Base-by-base conservation (phyloP, 2,329 filamentous ascomycete genomes). In the Paecilomyces fulvus region DNA sequence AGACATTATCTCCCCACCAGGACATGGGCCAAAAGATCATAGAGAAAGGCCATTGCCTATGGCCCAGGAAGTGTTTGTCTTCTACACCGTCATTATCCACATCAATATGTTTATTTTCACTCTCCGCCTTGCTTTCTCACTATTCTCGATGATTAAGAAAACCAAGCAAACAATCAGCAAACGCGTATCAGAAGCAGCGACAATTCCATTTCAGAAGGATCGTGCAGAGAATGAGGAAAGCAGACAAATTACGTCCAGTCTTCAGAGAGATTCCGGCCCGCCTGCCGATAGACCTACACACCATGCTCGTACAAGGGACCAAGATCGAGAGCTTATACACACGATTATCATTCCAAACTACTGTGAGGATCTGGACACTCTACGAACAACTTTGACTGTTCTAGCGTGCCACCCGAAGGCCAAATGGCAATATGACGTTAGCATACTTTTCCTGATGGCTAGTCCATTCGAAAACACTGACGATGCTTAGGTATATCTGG, bases 311-410 rank as follows among this genome's bases (percentile, higher is more conserved):
- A 61, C 72, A 30, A 5, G 78, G 7, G 17, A 6, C 8, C n/a
- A 80, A 37, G 73, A 78, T 46, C 73, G 74, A 23, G 65, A 70
- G 53, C 71, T 87, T 55, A 73, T 87, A 30, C 84, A 88, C 66
- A 84, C 82, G 12, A 87, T 90, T 59, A 77, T 89, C 60, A 78
- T 90, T 49, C 87, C 87, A 17, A 88, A 88, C 65, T 90, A 89
- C 74, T 87, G 87, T 70, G 87, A 90, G 68, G 85, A 89, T 56
- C 74, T 84, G 56, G 83, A 87, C 57, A 87, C 83, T 0, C 74
- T 89, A 51, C 79, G 82, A 60, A 85, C 88, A 66, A 89, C 87
- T 0, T 72, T 90, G 20, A 82, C 85, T 46, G 86, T 89, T 21
- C 72, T 89, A 58, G 85, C 85, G 4, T 85, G 80, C 30, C 87